Percentiles rank a stretch among this genome's conserved stretches.
phyloP scores from a whole-genome alignment of 768 basidiomycete species.

The Bullera alba region DNA sequence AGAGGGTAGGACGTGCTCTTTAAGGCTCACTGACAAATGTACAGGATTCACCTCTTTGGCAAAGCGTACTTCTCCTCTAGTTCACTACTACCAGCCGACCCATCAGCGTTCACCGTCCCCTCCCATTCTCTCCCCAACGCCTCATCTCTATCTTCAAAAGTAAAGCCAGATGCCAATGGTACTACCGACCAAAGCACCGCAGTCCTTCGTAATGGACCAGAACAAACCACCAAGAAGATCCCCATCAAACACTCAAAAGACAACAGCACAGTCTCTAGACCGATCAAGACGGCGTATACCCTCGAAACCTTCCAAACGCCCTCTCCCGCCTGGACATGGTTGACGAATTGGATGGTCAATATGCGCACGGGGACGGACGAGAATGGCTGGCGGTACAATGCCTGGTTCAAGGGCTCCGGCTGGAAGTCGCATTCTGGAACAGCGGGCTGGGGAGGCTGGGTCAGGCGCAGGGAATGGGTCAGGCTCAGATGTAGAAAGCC shows the following conservation, averaged over 20 bases:
- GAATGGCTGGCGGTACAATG: conserved; percentile 40
- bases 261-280: conserved; percentile 1
- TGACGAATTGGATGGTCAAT: conserved; percentile 42
- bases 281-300: conserved; percentile 34
- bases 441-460: conserved; percentile 38
- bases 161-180: not conserved
- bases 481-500: conserved; percentile 16
- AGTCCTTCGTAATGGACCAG: too few relatives aligned
- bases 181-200: not conserved
- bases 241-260: conserved; percentile 5
- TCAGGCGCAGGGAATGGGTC: conserved; percentile 38
- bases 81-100: conserved; percentile 32
- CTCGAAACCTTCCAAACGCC: conserved; percentile 33
- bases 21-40: not conserved
- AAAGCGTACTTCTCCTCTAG: conserved; percentile 35
- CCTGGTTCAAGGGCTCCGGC: conserved; percentile 31
- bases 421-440: conserved; percentile 32
- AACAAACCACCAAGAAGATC: not conserved
- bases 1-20: conserved; percentile 17
- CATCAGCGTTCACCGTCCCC: conserved; percentile 34
- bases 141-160: conserved; percentile 11
- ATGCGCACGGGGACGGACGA: conserved; percentile 39
- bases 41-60: conserved; percentile 30
- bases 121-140: conserved; percentile 21
- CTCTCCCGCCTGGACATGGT: conserved; percentile 31